Evolutionary conservation across 78 protist genomes (phyloP), one percentile per base, ranked within the genome.

Genomic region (Dictyostelium brefeldianum): DNA sequence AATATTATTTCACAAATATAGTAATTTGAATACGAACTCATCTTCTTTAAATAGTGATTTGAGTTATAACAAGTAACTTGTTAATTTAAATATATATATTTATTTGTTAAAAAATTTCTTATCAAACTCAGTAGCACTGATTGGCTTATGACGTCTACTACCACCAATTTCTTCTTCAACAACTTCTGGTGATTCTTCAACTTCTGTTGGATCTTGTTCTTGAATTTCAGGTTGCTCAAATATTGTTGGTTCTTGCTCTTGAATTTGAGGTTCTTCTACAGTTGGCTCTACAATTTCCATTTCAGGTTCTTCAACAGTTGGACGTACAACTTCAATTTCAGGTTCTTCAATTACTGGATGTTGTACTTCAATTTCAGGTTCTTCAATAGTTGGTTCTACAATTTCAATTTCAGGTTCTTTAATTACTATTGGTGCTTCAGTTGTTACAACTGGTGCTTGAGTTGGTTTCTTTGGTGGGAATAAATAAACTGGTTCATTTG

Each of bases 111-210:
- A 8, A 41, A 67, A 67, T 5, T 67, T 67, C 7, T 67, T 67
- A 67, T 67, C 75, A 67, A 67, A 67, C 31, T 67, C 75, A 17
- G 43, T 67, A 14, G 75, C 75, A 29, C 75, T 67, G 4, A 67
- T 67, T 67, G 75, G 75, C 31, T 67, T 67, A 17, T 67, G 75
- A 29, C 75, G 27, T 31, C 75, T 31, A 27, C 22, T 5, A 14
- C 56, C 15, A 14, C 75, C 31, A 67, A 11, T 67, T 17, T 31
- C 75, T 31, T 25, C 75, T 5, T n/a, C 70, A 59, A 8, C 56
- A 51, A 12, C 56, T 4, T 0, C 3, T 51, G 56, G 4, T 51
- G 1, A 1, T 51, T 51, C 12, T 51, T 51, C 56, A 51, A 51
- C 15, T 14, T 0, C 1, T 51, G 15, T 51, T 51, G 56, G 62